Percentiles rank a stretch among this genome's conserved stretches.
Evolutionary conservation across 2,329 filamentous ascomycete species (phyloP).

Genomic region (Colletotrichum acutatum): DNA sequence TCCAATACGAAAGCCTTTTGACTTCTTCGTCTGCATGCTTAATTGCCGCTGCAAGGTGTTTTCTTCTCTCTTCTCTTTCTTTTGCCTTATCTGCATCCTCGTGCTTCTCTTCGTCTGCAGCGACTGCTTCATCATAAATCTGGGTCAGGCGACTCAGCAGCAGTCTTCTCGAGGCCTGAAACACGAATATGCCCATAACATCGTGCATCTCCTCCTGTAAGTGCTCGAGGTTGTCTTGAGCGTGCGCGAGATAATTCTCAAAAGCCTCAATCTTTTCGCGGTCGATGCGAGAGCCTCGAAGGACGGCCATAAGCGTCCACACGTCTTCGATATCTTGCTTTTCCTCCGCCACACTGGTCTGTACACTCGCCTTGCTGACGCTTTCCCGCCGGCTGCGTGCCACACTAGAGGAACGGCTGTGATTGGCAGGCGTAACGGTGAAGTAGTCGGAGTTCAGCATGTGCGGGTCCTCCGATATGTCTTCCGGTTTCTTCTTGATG

Average conservation of each 20-base stretch:
- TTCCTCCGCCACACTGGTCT: constrained; percentile 37
- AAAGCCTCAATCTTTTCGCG: constrained; percentile 90
- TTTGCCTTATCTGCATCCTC: constrained; percentile 43
- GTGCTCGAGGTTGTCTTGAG: constrained; percentile 79
- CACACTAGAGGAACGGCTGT: constrained; percentile 40
- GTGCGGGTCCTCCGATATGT: constrained; percentile 66
- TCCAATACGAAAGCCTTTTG: constrained; percentile 86
- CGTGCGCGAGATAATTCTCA: constrained; percentile 83
- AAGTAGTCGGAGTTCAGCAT: constrained; percentile 84
- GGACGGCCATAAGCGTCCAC: constrained; percentile 72
- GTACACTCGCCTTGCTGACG: constrained; percentile 51
- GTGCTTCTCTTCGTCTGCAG: constrained; percentile 57
- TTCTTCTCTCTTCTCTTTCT: constrained; percentile 61
- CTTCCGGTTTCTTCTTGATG: constrained; percentile 66
- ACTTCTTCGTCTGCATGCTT: constrained; percentile 84
- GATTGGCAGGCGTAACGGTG: constrained; percentile 70
- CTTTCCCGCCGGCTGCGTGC: constrained; percentile 44
- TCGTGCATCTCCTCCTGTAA: constrained; percentile 82
- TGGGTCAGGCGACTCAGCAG: constrained; percentile 77
- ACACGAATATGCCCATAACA: constrained; percentile 88
- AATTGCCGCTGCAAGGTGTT: constrained; percentile 79
- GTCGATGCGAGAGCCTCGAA: constrained; percentile 82
- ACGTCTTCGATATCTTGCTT: constrained; percentile 66
- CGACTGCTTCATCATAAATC: constrained; percentile 66
- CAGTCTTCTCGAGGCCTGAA: constrained; percentile 85